These are phyloP conservation scores for Mortierella sp. DNA, from an alignment of 371 early-diverging fungal species.

Conservation along the genomic window DNA sequence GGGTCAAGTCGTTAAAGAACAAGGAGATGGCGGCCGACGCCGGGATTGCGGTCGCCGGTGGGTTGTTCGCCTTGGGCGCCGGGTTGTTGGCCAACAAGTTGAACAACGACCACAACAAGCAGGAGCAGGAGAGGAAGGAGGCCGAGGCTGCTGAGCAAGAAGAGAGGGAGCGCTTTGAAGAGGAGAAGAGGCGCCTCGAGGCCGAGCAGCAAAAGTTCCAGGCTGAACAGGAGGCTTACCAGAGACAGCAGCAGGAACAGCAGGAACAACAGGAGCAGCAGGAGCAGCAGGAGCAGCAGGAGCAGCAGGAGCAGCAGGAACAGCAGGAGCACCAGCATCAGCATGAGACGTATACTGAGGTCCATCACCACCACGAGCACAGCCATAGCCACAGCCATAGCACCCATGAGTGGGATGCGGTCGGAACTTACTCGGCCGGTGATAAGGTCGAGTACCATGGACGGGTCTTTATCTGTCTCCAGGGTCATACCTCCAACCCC, in stretches of 20 bases:
- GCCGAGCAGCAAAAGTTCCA: constrained; percentile 46
- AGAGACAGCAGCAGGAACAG: constrained; percentile 32
- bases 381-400: constrained; percentile 29
- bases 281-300: constrained; percentile 37
- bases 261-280: constrained; percentile 28
- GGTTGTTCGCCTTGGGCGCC: constrained; percentile 65
- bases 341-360: constrained; percentile 23
- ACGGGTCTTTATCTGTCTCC: constrained; percentile 64
- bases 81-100: constrained; percentile 67
- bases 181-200: constrained; percentile 50
- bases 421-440: constrained; percentile 68
- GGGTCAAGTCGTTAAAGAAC: constrained; percentile 64
- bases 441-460: constrained; percentile 70
- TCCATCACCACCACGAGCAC: constrained; percentile 19
- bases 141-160: constrained; percentile 44
- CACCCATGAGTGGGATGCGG: constrained; percentile 64
- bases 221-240: constrained; percentile 35
- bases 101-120: constrained; percentile 57
- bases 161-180: constrained; percentile 55
- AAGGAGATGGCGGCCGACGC: constrained; percentile 63
- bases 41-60: constrained; percentile 63
- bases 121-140: constrained; percentile 56
- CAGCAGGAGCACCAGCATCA: constrained; percentile 25
- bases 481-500: constrained; percentile 69
- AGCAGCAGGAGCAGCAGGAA: constrained; percentile 26